Evolutionary conservation across 768 basidiomycete species (phyloP).

Genomic region (Gelatoporia subvermispora): DNA sequence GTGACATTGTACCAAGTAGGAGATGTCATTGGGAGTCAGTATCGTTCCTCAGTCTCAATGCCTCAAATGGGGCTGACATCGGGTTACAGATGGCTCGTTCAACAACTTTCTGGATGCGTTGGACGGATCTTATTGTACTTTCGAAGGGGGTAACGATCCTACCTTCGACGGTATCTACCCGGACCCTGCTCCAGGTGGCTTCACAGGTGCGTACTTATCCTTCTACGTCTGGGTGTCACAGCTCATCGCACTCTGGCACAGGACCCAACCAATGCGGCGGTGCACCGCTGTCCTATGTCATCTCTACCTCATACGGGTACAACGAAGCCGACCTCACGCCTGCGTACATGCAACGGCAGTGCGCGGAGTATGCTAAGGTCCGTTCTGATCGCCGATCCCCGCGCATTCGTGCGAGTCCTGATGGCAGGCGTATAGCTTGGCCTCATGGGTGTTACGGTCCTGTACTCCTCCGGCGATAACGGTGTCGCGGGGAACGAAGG

Average conservation of each 20-base stretch:
- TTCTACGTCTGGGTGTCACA: no score
- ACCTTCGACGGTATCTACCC: slow-evolving; percentile 38
- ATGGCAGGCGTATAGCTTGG: slow-evolving; percentile 19
- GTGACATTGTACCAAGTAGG: slow-evolving; percentile 18
- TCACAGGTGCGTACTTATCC: slow-evolving; percentile 21
- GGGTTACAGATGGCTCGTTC: slow-evolving; percentile 34
- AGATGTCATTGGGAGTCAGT: slow-evolving; percentile 10
- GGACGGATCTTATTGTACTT: slow-evolving; percentile 38
- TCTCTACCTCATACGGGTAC: slow-evolving; percentile 37
- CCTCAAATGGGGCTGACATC: background rate
- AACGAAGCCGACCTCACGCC: slow-evolving; percentile 32
- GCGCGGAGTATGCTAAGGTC: slow-evolving; percentile 40
- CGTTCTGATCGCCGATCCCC: background rate
- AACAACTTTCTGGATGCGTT: slow-evolving; percentile 42
- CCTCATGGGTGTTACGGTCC: slow-evolving; percentile 30
- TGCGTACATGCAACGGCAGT: slow-evolving; percentile 36
- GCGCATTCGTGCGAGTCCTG: background rate
- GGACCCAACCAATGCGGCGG: slow-evolving; percentile 28
- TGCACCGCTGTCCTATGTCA: slow-evolving; percentile 29
- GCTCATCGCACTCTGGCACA: no score
- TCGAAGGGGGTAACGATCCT: slow-evolving; percentile 41
- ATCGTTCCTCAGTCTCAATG: background rate
- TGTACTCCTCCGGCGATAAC: slow-evolving; percentile 41
- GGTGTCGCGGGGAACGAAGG: slow-evolving; percentile 36
- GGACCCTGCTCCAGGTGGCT: slow-evolving; percentile 34